phyloP scores from a whole-genome alignment of 768 basidiomycete species.

The Chalciporus pseudorubinellus region DNA sequence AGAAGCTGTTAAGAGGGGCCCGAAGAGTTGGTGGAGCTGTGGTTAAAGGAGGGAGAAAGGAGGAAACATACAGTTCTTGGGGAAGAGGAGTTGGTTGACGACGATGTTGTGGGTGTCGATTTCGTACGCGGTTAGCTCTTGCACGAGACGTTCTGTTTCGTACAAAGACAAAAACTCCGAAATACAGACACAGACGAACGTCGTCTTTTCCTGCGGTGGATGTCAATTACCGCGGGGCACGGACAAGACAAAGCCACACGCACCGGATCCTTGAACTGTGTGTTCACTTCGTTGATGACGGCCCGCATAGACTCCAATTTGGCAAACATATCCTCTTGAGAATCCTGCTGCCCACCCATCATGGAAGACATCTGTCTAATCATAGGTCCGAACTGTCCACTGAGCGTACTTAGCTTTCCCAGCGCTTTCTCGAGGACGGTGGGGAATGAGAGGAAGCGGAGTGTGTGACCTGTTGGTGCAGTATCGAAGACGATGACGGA shows the following conservation, averaged over 20 bases:
- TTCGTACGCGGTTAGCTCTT: slow-evolving; percentile 90
- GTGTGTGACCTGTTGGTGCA: slow-evolving; percentile 96
- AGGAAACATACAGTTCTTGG: slow-evolving; percentile 70
- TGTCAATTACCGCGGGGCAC: neutral
- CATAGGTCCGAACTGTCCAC: slow-evolving; percentile 96
- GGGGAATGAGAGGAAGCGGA: slow-evolving; percentile 98
- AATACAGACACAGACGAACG: slow-evolving; percentile 98
- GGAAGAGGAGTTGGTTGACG: slow-evolving; percentile 95
- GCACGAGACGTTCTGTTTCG: slow-evolving; percentile 97
- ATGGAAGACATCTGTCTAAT: slow-evolving; percentile 93
- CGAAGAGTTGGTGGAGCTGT: neutral
- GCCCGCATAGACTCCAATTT: slow-evolving; percentile 97
- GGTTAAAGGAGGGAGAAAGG: too few species aligned
- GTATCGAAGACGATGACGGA: slow-evolving; percentile 99
- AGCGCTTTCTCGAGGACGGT: slow-evolving; percentile 96
- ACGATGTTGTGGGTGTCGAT: slow-evolving; percentile 99
- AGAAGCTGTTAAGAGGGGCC: slow-evolving; percentile 71
- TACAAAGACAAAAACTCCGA: slow-evolving; percentile 98
- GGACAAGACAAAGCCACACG: slow-evolving; percentile 27
- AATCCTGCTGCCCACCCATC: slow-evolving; percentile 89
- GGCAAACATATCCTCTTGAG: slow-evolving; percentile 98
- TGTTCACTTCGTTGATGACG: slow-evolving; percentile 97
- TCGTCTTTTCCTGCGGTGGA: slow-evolving; percentile 82
- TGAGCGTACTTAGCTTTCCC: slow-evolving; percentile 90
- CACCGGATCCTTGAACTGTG: slow-evolving; percentile 98